These are phyloP conservation scores for Phytophthora aleatoria DNA, from an alignment of 352 stramenopile species.

Conservation along the genomic window DNA sequence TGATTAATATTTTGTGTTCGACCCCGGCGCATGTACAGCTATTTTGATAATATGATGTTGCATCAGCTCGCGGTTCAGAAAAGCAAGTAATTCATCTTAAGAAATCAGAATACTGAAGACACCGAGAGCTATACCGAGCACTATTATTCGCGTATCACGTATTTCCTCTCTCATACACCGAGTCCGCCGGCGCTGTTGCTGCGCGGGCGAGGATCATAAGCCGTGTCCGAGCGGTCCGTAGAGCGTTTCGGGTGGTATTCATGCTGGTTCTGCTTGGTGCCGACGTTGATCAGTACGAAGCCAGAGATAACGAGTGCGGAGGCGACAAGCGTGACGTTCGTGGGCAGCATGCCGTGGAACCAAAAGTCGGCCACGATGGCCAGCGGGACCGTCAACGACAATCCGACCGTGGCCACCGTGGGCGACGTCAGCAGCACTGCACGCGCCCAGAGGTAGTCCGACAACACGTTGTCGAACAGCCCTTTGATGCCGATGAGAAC, in stretches of 20 bases:
- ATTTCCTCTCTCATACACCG: constrained; percentile 10
- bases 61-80: not conserved
- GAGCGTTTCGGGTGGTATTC: constrained; percentile 54
- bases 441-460: constrained; percentile 95
- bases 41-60: too few species aligned
- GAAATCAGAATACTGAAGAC: constrained; percentile 1
- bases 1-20: too few species aligned
- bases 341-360: constrained; percentile 57
- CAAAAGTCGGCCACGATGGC: constrained; percentile 92
- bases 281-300: constrained; percentile 76
- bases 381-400: constrained; percentile 96
- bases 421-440: constrained; percentile 95
- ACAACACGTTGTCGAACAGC: constrained; percentile 95
- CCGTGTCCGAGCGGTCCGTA: constrained; percentile 31
- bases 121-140: not conserved
- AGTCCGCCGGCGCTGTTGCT: constrained; percentile 19
- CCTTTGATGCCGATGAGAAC: constrained; percentile 89
- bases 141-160: too few species aligned
- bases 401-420: constrained; percentile 95
- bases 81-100: not conserved
- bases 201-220: constrained; percentile 7
- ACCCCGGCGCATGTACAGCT: too few species aligned
- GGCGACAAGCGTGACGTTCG: constrained; percentile 58
- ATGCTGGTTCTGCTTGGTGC: constrained; percentile 67
- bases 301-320: constrained; percentile 69